Base-by-base conservation (phyloP, 1,284 basidiomycete genomes). In the Heterobasidion occidentale region DNA sequence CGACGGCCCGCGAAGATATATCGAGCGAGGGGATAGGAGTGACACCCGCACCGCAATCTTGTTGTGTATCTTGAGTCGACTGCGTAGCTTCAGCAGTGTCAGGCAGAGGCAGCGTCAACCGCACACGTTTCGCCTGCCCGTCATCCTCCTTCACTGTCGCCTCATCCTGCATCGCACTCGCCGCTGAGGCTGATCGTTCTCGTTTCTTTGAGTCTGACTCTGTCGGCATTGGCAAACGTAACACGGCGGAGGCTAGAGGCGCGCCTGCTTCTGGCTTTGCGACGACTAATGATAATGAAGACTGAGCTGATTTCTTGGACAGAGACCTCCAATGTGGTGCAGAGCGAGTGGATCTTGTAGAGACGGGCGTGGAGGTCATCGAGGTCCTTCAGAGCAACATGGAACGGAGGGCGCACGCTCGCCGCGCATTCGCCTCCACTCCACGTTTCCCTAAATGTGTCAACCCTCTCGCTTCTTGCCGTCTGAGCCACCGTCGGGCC, bases 221-320 rank as follows among this genome's bases (percentile, higher is more conserved):
- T 19, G 12, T 46, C 4, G 54, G 9, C 60, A 51, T 36, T 14
- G 57, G 56, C 36, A 61, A 53, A n/a, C 47, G 53, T 7, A 55
- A 35, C 17, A 55, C 49, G 51, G 60, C 60, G 45, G 60, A 59
- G 1, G 49, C 44, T 9, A 49, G 35, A 15, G 60, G 60, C 19
- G 55, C 35, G 36, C 36, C 45, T 11, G 52, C 47, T 48, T 61
- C 50, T 12, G 60, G 60, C 12, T 44, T 51, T 15, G 60, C 60
- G 12, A 61, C 17, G 11, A 61, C n/a, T 17, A 61, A 56, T 9
- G 61, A 62, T 7, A 61, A 45, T 20, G 61, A 62, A 9, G 58
- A 44, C 1, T 55, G 60, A 9, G 61, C 61, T 17, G 38, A 33
- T 12, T 54, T 59, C 49, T 57, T 59, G 34, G 50, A 55, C 8